phyloP scores from a whole-genome alignment of 352 stramenopile genomes.

The Phytophthora sansomeana region DNA sequence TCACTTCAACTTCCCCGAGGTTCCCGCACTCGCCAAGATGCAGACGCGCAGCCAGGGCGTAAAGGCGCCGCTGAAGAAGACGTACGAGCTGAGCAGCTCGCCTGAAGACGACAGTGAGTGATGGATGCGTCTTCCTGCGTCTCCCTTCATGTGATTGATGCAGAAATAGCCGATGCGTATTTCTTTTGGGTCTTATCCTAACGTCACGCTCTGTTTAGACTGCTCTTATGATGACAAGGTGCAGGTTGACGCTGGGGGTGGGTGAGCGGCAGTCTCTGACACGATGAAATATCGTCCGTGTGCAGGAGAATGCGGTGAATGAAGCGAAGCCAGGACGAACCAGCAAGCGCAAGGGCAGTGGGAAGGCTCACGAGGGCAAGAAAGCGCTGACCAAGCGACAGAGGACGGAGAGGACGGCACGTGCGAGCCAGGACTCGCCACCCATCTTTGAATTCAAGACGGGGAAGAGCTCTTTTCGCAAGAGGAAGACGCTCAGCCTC shows the following conservation, averaged over 20 bases:
- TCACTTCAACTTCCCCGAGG: slow-evolving; percentile 46
- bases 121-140: background rate
- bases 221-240: slow-evolving; percentile 39
- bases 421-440: slow-evolving; percentile 51
- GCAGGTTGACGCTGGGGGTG: background rate
- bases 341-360: slow-evolving; percentile 18
- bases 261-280: background rate
- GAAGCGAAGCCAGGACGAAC: slow-evolving; percentile 20
- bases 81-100: slow-evolving; percentile 43
- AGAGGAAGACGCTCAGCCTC: slow-evolving; percentile 53
- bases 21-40: slow-evolving; percentile 22
- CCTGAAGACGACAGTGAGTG: slow-evolving; percentile 33
- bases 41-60: slow-evolving; percentile 18
- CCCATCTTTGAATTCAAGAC: slow-evolving; percentile 61
- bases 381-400: slow-evolving; percentile 24
- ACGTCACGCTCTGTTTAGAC: slow-evolving; percentile 1
- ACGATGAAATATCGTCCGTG: background rate
- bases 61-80: slow-evolving; percentile 34
- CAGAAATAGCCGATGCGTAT: slow-evolving; percentile 3
- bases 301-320: slow-evolving; percentile 45
- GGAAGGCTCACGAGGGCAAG: slow-evolving; percentile 6
- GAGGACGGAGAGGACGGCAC: slow-evolving; percentile 7
- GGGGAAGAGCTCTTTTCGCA: slow-evolving; percentile 53
- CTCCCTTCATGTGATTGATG: background rate
- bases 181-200: background rate